Base-by-base conservation (phyloP, 306 rosid genomes). In the Biancaea sappan region DNA sequence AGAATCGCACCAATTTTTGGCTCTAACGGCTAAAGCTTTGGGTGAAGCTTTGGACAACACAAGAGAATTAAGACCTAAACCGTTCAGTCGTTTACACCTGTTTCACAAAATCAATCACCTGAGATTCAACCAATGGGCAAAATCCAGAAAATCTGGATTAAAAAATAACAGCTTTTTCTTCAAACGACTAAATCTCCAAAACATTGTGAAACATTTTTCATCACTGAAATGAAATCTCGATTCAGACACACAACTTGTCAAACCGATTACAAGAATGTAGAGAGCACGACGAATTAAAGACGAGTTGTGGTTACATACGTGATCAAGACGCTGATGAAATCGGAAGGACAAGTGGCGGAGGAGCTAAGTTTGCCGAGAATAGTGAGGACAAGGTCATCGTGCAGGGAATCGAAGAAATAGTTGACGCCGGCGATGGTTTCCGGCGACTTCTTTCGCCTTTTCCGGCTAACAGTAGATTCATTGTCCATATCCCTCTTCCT, bases 51-150 rank as follows among this genome's bases (percentile, higher is more conserved):
- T 89, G 2, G 91, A 79, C 11, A 91, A 56, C 2, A 94, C 97
- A 0, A 72, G 15, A 8, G 96, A 76, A 72, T 81, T 70, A n/a
- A 85, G 77, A 2, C 88, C 91, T 19, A 94, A 80, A 4, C 77
- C 69, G 68, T 94, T 84, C 12, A 94, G 75, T 78, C 97, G 85
- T 54, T 89, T 89, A 74, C 98, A 91, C 62, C 98, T 94, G 91
- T 74, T 72, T 5, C 66, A 79, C 14, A 16, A 28, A 81, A 70
- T 16, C 56, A 71, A 56, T 22, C 19, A 58, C 31, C 57, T 71
- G 5, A 66, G 68, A 74, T 61, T 82, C 28, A 40, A 44, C 26
- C 11, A 2, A 52, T 1, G 38, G 15, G 1, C 31, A 32, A n/a
- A n/a, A 72, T 38, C n/a, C 28, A 38, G 51, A 53, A 24, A 22